Conservation (phyloP, 2,329 filamentous ascomycete genomes). For the Coniochaeta prunicola region DNA sequence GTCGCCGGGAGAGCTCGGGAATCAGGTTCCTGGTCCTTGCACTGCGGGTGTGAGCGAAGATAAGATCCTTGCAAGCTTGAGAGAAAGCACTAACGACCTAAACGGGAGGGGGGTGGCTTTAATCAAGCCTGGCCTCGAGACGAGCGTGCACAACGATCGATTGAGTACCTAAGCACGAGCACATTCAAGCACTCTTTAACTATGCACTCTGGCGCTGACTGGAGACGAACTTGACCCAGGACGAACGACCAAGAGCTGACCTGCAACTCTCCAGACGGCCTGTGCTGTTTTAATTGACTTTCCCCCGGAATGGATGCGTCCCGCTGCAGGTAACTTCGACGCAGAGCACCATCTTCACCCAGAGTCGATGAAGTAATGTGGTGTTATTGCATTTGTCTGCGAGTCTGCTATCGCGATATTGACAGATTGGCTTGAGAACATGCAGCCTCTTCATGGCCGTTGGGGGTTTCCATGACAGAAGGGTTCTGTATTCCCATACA, state of each 20-base stretch:
- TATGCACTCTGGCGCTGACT: neutral
- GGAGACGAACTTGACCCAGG: neutral
- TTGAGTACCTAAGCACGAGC: neutral
- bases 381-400: neutral
- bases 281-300: neutral
- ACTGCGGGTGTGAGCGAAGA: neutral
- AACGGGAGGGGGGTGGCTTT: neutral
- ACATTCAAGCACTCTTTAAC: neutral
- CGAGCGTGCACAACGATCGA: neutral
- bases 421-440: neutral
- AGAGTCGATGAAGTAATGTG: neutral
- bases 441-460: conserved; percentile 8
- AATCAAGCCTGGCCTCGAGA: neutral
- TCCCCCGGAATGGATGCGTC: neutral
- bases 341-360: neutral
- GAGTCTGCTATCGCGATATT: conserved; percentile 6
- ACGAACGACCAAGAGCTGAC: neutral
- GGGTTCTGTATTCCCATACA: neutral
- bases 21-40: neutral
- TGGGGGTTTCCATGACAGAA: conserved; percentile 15
- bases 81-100: neutral
- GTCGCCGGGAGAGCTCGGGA: neutral
- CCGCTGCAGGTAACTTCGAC: neutral
- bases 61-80: neutral
- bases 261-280: neutral